phyloP scores from a whole-genome alignment of 345 rosid genomes.

The Stellera chamaejasme region DNA sequence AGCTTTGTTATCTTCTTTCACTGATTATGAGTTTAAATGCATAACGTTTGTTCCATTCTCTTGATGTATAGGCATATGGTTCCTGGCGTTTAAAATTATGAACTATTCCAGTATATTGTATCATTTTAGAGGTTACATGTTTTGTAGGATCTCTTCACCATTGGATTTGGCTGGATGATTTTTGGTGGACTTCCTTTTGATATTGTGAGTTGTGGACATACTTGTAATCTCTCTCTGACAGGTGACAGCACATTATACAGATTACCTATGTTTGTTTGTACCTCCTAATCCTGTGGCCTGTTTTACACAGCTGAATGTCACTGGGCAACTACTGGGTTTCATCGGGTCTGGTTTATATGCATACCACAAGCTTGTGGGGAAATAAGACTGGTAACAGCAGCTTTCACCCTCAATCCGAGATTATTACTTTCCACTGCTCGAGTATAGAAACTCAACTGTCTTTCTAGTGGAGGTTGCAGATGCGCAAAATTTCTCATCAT shows the following conservation, averaged over 20 bases:
- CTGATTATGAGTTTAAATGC: too few relatives aligned
- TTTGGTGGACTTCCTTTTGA: constrained; percentile 99
- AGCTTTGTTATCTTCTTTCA: too few relatives aligned
- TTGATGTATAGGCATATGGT: too few relatives aligned
- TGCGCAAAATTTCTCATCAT: neutral
- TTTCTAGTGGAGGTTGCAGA: neutral
- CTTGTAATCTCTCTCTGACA: neutral
- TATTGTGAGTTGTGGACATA: constrained; percentile 34
- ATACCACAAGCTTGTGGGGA: constrained; percentile 67
- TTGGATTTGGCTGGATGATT: constrained; percentile 82
- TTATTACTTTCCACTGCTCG: neutral
- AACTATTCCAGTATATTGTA: neutral
- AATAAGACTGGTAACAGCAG: constrained; percentile 18
- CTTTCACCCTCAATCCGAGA: too few relatives aligned
- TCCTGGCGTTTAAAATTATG: too few relatives aligned
- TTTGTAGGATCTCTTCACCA: constrained; percentile 80
- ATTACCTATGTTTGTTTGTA: neutral
- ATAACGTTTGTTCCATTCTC: too few relatives aligned
- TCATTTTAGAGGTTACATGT: constrained; percentile 14
- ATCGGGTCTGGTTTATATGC: constrained; percentile 91
- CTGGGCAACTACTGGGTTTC: constrained; percentile 86
- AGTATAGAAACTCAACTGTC: neutral
- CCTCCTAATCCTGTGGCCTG: constrained; percentile 5
- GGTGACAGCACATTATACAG: neutral
- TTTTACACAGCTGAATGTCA: constrained; percentile 66